Evolutionary conservation across 139 green algal genomes (phyloP), one percentile per base, ranked within the genome.

Genomic region (Chara braunii): DNA sequence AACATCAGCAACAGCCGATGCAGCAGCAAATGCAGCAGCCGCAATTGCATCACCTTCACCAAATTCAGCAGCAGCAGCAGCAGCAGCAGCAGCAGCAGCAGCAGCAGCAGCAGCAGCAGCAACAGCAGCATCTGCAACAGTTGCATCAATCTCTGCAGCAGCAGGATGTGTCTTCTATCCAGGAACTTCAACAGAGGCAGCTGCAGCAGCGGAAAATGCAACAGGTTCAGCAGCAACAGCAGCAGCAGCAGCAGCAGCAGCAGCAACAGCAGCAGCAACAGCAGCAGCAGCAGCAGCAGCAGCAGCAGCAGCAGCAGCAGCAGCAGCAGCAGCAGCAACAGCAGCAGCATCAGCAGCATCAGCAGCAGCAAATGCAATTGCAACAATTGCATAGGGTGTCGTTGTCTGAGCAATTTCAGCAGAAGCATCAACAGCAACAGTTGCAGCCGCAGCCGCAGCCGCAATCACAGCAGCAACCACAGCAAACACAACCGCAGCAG

Each of bases 1-100:
- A 66, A 23, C 51, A 23, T 26, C 52, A 70, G 29, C 60, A 68
- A 33, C 34, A 23, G 24, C 61, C 64, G 6, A n/a, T 32, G 51
- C 31, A 62, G 3, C 8, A 69, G 3, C 31, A 40, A 1, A 31
- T 12, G 14, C 53, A 70, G 33, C 34, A 35, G 11, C 43, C 30
- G 2, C 59, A 64, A 66, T 23, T 50, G 11, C 48, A 57, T n/a
- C n/a, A n/a, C n/a, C n/a, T n/a, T 1, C 59, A 68, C 2, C 51
- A 60, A 14, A 31, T 44, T 14, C 51, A 51, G 12, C 11, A 51
- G 12, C 59, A 68, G 48, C 26, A 5, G 35, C 44, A 33, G 50
- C 42, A 45, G 22, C 43, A 65, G 43, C 42, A 66, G 48, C 51
- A 60, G 51, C 9, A 7, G 51, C 51, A 43, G 51, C 51, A 37